Evolutionary conservation across 2,329 filamentous ascomycete species (phyloP), one percentile per base, ranked within the genome.

Genomic region (Gyromitra esculenta): DNA sequence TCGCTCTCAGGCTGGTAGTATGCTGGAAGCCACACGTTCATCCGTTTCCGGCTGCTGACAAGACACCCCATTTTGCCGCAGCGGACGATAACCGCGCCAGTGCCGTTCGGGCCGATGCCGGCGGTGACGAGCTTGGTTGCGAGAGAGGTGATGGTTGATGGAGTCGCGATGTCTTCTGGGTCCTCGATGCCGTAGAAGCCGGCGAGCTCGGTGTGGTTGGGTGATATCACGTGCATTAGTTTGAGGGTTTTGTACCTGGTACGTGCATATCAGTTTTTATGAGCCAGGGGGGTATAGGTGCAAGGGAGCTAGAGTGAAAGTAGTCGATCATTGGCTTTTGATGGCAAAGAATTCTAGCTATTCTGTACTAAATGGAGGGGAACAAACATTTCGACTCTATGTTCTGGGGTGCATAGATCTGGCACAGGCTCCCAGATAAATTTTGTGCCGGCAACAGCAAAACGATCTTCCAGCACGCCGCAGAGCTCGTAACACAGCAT

Each of bases 361-460:
- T 45, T 45, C 41, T 31, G 2, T 31, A 45, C 41, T 15, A 9
- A 45, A 45, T 31, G 15, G 41, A 2, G 15, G 21, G 41, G 35
- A 3, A 43, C 31, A 70, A 75, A 56, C 79, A 81, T 64, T 31
- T 85, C 86, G 0, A 85, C 82, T 21, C 88, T 82, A 77, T 91
- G 86, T 43, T 90, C 89, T 0, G 93, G 90, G 0, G 88, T 91
- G 83, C 94, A 97, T 0, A 93, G 87, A 83, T 97, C 93, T 0
- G 96, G 96, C 0, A 97, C 92, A 0, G 96, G 96, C 83, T 99
- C 96, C 95, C 95, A 99, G 82, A 97, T 85, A 75, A 98, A 92
- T 5, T 75, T 76, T 52, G 60, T 59, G 21, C 37, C 41, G 4
- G 39, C 11, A 0, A 13, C 64, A 11, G 15, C 6, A 35, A 25